A percentile compares a stretch with the other conserved stretches of the same genome.
These are phyloP conservation scores for Aspergillus sp. DNA, from an alignment of 2,329 filamentous ascomycete species.

Conservation along the genomic window DNA sequence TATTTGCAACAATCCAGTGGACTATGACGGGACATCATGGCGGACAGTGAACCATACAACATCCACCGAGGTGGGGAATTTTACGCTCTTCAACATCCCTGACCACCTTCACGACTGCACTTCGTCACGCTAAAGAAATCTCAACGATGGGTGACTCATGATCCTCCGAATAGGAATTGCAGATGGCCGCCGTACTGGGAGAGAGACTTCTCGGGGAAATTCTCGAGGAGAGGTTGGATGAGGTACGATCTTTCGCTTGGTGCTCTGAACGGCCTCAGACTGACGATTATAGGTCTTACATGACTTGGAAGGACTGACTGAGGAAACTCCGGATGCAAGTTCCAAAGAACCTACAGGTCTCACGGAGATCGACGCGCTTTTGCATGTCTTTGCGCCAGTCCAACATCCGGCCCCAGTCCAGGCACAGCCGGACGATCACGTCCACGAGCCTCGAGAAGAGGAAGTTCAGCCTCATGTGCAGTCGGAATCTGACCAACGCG, in stretches of 20 bases:
- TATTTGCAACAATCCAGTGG: too few species aligned
- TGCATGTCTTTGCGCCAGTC: constrained; percentile 35
- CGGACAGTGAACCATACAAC: too few species aligned
- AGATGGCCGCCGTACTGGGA: constrained; percentile 44
- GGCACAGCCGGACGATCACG: constrained; percentile 2
- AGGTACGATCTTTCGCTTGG: constrained; percentile 39
- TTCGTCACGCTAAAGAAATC: not conserved
- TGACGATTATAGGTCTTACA: constrained; percentile 23
- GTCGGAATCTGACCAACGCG: too few species aligned
- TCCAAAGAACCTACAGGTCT: constrained; percentile 39
- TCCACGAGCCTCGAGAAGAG: too few species aligned
- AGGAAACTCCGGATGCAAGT: constrained; percentile 9
- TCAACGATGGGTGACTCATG: not conserved
- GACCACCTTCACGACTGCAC: not conserved
- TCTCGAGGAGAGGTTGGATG: constrained; percentile 47
- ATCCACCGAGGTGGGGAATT: not conserved
- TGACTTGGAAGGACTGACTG: constrained; percentile 28
- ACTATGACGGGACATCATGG: too few species aligned
- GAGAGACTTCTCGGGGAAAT: constrained; percentile 53
- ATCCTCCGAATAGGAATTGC: not conserved
- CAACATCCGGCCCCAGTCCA: constrained; percentile 7
- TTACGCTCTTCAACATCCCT: not conserved
- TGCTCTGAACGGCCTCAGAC: not conserved
- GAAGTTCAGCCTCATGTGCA: too few species aligned
- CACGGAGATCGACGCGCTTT: constrained; percentile 45